Evolutionary conservation across 179 eudicot genomes (phyloP), one percentile per base, ranked within the genome.

Genomic region (Beta corolliflora): DNA sequence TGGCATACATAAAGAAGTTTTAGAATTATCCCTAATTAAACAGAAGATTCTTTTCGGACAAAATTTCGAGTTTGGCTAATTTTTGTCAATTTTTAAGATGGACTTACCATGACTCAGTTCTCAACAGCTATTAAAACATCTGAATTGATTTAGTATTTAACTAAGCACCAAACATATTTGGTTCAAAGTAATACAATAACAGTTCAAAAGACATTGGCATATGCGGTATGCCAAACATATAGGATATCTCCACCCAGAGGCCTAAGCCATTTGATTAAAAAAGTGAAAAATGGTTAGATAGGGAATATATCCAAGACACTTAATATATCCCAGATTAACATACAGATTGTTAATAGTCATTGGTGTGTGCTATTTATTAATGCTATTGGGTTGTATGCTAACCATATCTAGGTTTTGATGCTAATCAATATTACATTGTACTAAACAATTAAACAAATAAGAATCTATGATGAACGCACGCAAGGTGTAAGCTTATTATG

Each of bases 141-240:
- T 36, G 41, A 36, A 36, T 36, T 36, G 3, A 1, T 1, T 36
- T 36, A 36, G 41, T 36, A 1, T 36, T 36, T 1, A 16, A 36
- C 9, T 67, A 54, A 36, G 52, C 52, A 67, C 23, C 11, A 11
- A 31, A 68, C 29, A 68, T 54, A 74, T 78, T 36, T 78, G 13
- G 23, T 54, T 18, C 5, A n/a, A 67, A 68, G 54, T 69, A 54
- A 53, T 68, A 31, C 53, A 78, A 78, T 78, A 78, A 66, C 36
- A 78, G 74, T 68, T 78, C 63, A 56, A 78, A 64, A 48, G 54
- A 44, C 46, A 54, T 63, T 19, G 29, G 81, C 41, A 78, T n/a
- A n/a, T n/a, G n/a, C n/a, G n/a, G n/a, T 78, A 78, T 78, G 64
- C 67, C 46, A 52, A 68, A 67, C 29, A 66, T 55, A 53, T 50